phyloP scores from a whole-genome alignment of 2,329 filamentous ascomycete species.

The Coniochaeta sp. region DNA sequence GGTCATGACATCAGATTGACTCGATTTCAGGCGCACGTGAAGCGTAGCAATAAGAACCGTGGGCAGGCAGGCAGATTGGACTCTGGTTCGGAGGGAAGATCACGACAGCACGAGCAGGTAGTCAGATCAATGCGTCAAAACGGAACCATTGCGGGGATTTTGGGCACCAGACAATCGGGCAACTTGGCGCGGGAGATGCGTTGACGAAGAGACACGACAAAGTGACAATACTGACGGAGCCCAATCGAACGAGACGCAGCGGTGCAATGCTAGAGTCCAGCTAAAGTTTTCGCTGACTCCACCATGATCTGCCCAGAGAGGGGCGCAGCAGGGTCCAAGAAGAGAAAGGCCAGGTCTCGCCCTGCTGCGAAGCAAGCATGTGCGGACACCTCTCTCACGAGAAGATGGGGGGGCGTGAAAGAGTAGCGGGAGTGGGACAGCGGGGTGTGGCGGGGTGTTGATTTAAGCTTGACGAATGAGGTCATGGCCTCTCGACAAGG shows the following conservation, averaged over 20 bases:
- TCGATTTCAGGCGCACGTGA: background rate
- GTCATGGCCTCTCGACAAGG: background rate
- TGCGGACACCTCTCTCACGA: background rate
- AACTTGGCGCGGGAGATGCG: background rate
- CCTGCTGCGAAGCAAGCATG: background rate
- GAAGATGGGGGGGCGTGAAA: background rate
- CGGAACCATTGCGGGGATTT: background rate
- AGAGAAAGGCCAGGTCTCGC: background rate
- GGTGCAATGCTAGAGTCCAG: background rate
- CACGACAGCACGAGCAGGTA: background rate
- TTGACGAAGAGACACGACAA: background rate
- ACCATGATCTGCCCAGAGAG: background rate
- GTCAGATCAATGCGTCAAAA: background rate
- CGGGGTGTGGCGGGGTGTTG: background rate
- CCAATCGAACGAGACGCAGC: background rate
- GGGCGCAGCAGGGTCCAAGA: slow-evolving; percentile 2
- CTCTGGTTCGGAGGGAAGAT: background rate
- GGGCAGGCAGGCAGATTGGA: background rate
- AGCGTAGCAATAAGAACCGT: background rate
- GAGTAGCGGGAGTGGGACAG: background rate
- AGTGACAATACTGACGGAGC: background rate
- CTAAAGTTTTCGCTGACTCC: background rate
- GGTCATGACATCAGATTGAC: slow-evolving; percentile 23
- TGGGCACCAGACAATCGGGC: background rate
- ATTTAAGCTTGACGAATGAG: slow-evolving; percentile 2